phyloP scores from a whole-genome alignment of 2,329 filamentous ascomycete species.

The Nemania abortiva region DNA sequence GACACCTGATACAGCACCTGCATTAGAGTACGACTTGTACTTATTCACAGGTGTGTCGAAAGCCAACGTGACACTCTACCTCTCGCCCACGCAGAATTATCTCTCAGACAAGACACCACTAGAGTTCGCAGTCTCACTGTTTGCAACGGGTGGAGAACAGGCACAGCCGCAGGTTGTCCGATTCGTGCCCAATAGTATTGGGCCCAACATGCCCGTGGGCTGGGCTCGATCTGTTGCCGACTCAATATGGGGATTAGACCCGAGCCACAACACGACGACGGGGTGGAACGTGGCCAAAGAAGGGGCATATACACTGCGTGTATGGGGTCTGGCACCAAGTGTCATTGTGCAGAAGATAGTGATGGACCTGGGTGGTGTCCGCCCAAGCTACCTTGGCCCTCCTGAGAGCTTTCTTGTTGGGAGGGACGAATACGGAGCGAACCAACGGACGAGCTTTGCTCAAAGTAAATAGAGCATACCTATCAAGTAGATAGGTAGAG shows the following conservation, averaged over 20 bases:
- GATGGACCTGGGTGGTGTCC: slow-evolving; percentile 66
- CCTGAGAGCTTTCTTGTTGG: slow-evolving; percentile 66
- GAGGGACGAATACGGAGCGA: slow-evolving; percentile 54
- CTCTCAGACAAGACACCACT: slow-evolving; percentile 62
- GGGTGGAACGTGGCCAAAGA: slow-evolving; percentile 56
- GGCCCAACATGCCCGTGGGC: slow-evolving; percentile 56
- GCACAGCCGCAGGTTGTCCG: slow-evolving; percentile 52
- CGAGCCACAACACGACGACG: slow-evolving; percentile 60
- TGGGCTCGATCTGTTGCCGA: slow-evolving; percentile 61
- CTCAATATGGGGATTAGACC: slow-evolving; percentile 59
- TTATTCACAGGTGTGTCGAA: slow-evolving; percentile 65
- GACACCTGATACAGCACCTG: slow-evolving; percentile 61
- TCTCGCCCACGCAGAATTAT: slow-evolving; percentile 67
- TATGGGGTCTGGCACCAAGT: slow-evolving; percentile 66
- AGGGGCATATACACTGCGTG: slow-evolving; percentile 62
- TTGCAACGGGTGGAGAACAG: slow-evolving; percentile 50
- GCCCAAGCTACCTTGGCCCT: slow-evolving; percentile 67
- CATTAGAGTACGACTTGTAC: slow-evolving; percentile 72
- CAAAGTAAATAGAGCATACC: not conserved
- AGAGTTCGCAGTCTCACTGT: slow-evolving; percentile 49
- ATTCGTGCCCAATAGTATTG: slow-evolving; percentile 58
- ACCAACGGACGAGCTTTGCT: slow-evolving; percentile 56
- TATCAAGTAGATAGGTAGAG: not conserved
- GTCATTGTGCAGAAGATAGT: slow-evolving; percentile 69
- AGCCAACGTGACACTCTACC: slow-evolving; percentile 61